phyloP scores from a whole-genome alignment of 768 basidiomycete genomes.

The Amanita pseudoporphyria region DNA sequence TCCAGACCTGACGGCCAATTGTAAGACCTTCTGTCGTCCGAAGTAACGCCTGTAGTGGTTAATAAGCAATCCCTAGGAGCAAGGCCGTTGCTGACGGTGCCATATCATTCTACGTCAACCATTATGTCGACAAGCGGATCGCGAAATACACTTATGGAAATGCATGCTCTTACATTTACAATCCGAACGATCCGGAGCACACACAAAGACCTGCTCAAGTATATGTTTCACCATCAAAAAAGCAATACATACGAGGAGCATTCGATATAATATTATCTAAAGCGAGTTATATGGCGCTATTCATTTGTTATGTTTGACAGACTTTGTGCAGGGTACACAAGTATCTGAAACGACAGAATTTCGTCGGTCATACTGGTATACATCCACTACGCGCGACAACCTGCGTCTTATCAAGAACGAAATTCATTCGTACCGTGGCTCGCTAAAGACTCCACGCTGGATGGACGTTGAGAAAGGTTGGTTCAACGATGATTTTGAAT shows the following conservation, averaged over 20 bases:
- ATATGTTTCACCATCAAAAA: conserved; percentile 8
- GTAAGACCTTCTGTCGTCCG: conserved; percentile 17
- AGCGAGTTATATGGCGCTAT: conserved; percentile 6
- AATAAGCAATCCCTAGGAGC: conserved; percentile 7
- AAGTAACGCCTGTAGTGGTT: not conserved
- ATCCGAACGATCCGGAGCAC: conserved; percentile 11
- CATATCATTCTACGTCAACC: conserved; percentile 13
- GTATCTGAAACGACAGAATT: conserved; percentile 19
- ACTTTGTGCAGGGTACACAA: conserved; percentile 24
- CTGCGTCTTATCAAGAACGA: conserved; percentile 8
- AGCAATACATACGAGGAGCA: conserved; percentile 8
- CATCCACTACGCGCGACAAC: conserved; percentile 1
- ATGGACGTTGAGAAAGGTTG: conserved; percentile 16
- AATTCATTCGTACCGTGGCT: conserved; percentile 18
- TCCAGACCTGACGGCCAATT: conserved; percentile 32
- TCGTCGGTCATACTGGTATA: conserved; percentile 11
- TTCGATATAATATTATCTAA: conserved; percentile 19
- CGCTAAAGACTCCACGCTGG: conserved; percentile 14
- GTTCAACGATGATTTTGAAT: conserved; percentile 12
- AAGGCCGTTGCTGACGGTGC: conserved; percentile 15
- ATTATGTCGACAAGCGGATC: conserved; percentile 10
- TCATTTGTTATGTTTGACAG: not conserved
- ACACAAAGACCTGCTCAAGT: not conserved
- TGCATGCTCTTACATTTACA: conserved; percentile 9
- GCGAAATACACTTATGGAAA: conserved; percentile 11